A percentile compares a stretch with the other conserved stretches of the same genome.
phyloP scores from a whole-genome alignment of 352 stramenopile genomes.

The Pythium dissotocum region DNA sequence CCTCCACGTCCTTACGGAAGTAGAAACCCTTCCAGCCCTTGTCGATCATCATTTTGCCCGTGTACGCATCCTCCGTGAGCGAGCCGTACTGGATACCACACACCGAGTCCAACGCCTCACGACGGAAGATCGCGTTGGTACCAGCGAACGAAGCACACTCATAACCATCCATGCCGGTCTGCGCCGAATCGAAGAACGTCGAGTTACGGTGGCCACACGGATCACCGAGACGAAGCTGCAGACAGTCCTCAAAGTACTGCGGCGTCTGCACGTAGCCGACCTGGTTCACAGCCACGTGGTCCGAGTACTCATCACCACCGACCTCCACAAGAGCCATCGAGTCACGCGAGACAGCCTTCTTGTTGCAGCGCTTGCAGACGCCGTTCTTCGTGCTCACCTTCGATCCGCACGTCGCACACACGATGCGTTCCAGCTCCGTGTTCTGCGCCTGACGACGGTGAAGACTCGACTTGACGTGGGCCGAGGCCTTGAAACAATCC shows the following conservation, averaged over 20 bases:
- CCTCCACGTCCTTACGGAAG: slow-evolving; percentile 89
- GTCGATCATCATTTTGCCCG: slow-evolving; percentile 65
- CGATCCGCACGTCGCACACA: slow-evolving; percentile 69
- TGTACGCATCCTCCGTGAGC: slow-evolving; percentile 86
- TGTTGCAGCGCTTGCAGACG: slow-evolving; percentile 82
- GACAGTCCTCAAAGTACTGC: slow-evolving; percentile 85
- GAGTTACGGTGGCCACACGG: slow-evolving; percentile 78
- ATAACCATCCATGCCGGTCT: slow-evolving; percentile 84
- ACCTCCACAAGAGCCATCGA: slow-evolving; percentile 27
- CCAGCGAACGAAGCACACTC: slow-evolving; percentile 79
- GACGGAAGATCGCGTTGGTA: slow-evolving; percentile 81
- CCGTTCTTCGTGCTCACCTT: slow-evolving; percentile 68
- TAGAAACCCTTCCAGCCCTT: slow-evolving; percentile 88
- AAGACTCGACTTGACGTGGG: slow-evolving; percentile 75
- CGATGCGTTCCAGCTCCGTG: slow-evolving; percentile 68
- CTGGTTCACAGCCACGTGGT: slow-evolving; percentile 77
- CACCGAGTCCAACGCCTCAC: slow-evolving; percentile 83
- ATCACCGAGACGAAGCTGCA: slow-evolving; percentile 82
- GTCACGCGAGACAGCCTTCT: slow-evolving; percentile 17
- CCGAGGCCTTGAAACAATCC: slow-evolving; percentile 84
- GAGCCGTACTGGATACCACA: slow-evolving; percentile 84
- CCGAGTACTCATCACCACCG: slow-evolving; percentile 70
- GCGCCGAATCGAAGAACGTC: slow-evolving; percentile 86
- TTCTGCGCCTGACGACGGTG: slow-evolving; percentile 74
- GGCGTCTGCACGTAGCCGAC: slow-evolving; percentile 83